These are phyloP conservation scores for Aspergillus hortae DNA, from an alignment of 2,329 filamentous ascomycete genomes.

Conservation along the genomic window DNA sequence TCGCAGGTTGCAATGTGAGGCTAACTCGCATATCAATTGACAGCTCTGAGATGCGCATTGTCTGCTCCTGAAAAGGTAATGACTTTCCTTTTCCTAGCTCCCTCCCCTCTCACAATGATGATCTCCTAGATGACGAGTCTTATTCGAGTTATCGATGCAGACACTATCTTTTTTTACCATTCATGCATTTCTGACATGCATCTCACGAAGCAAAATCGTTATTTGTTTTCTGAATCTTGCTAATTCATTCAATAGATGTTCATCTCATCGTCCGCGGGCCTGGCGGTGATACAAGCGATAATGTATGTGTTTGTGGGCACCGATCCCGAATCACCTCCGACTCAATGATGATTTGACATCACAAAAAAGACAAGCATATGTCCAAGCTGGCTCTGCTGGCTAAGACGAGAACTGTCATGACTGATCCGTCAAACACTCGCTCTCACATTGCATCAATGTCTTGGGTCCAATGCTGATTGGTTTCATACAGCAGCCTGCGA, in stretches of 20 bases:
- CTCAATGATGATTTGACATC: conserved; percentile 77
- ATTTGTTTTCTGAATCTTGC: conserved; percentile 7
- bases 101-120: conserved; percentile 39
- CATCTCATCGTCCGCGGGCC: background rate
- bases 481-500: conserved; percentile 16
- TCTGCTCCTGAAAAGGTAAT: conserved; percentile 14
- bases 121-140: conserved; percentile 63
- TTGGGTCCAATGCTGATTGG: conserved; percentile 26
- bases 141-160: conserved; percentile 61
- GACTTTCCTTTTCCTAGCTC: background rate
- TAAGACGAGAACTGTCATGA: conserved; percentile 53
- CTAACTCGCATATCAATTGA: conserved; percentile 18
- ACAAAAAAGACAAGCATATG: conserved; percentile 94
- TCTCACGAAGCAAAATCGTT: conserved; percentile 10
- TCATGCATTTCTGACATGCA: conserved; percentile 55
- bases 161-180: conserved; percentile 56
- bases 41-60: background rate
- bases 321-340: conserved; percentile 15
- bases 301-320: conserved; percentile 22
- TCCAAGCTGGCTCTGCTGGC: conserved; percentile 62
- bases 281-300: background rate
- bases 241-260: conserved; percentile 13
- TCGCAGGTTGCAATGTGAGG: conserved; percentile 19
- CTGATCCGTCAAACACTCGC: conserved; percentile 38
- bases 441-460: conserved; percentile 12